Evolutionary conservation across 192 early-diverging fungal species (phyloP).

Genomic region (Podila epigama): DNA sequence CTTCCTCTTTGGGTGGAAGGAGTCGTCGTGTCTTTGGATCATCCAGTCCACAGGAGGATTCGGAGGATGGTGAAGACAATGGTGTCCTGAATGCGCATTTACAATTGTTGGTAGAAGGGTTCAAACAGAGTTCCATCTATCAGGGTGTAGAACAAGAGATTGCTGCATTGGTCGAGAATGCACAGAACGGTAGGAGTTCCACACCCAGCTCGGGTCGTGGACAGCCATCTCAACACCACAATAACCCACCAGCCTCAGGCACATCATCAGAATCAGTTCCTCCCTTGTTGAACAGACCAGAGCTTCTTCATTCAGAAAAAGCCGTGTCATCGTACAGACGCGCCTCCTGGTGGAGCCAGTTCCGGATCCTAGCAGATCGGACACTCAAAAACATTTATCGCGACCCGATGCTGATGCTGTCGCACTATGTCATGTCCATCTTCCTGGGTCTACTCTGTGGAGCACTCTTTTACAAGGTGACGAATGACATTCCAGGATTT

Average conservation of each 20-base stretch:
- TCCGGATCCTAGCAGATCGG: constrained; percentile 74
- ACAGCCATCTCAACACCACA: too few species aligned
- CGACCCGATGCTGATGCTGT: constrained; percentile 77
- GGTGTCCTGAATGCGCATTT: constrained; percentile 26
- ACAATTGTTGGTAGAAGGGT: constrained; percentile 45
- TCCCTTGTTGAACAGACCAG: too few species aligned
- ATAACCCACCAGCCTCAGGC: background rate
- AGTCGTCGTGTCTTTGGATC: background rate
- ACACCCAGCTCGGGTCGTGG: too few species aligned
- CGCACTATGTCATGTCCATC: constrained; percentile 76
- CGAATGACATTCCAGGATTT: constrained; percentile 71
- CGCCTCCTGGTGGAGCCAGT: constrained; percentile 70
- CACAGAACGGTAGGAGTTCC: constrained; percentile 3
- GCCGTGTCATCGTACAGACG: constrained; percentile 55
- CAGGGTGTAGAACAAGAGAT: constrained; percentile 22
- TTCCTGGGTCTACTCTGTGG: constrained; percentile 70
- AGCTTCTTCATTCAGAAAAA: constrained; percentile 7
- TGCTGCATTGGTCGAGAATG: constrained; percentile 13
- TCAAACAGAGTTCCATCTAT: constrained; percentile 26
- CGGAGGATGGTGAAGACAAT: constrained; percentile 13
- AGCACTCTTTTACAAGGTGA: constrained; percentile 66
- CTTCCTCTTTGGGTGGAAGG: background rate
- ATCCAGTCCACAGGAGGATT: background rate
- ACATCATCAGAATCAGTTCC: background rate
- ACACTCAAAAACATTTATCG: constrained; percentile 85